A percentile compares a stretch with the other conserved stretches of the same genome.
Evolutionary conservation across 2,329 filamentous ascomycete genomes (phyloP).

Genomic region (Neocucurbitaria cava): DNA sequence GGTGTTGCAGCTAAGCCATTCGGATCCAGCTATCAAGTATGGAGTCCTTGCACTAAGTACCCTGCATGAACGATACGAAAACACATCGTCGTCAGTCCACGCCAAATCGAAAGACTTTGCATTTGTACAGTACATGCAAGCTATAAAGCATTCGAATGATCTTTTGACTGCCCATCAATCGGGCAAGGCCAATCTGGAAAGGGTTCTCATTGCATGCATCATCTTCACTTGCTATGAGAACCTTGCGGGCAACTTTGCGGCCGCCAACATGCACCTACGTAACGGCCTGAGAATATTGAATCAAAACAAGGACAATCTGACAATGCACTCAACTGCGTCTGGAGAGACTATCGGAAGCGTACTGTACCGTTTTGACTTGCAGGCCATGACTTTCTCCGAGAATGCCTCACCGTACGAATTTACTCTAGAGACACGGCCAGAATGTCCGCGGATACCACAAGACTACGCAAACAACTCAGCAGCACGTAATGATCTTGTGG

Average conservation of each 20-base stretch:
- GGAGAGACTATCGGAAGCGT: slow-evolving; percentile 31
- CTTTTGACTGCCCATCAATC: slow-evolving; percentile 29
- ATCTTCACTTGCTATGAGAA: slow-evolving; percentile 44
- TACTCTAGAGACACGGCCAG: slow-evolving; percentile 24
- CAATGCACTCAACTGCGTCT: neutral
- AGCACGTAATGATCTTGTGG: slow-evolving; percentile 36
- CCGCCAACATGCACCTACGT: slow-evolving; percentile 37
- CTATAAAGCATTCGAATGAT: slow-evolving; percentile 36
- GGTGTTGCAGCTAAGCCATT: slow-evolving; percentile 34
- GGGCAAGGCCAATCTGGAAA: slow-evolving; percentile 30
- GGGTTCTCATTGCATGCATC: slow-evolving; percentile 38
- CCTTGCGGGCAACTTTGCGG: slow-evolving; percentile 36
- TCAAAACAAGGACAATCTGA: slow-evolving; percentile 21
- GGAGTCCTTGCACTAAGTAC: slow-evolving; percentile 38
- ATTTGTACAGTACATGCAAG: slow-evolving; percentile 39
- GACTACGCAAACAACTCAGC: slow-evolving; percentile 23
- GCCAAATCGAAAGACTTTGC: slow-evolving; percentile 29
- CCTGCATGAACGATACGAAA: slow-evolving; percentile 38
- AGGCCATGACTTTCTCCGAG: slow-evolving; percentile 44
- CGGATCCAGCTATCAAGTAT: slow-evolving; percentile 40
- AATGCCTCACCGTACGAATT: slow-evolving; percentile 34
- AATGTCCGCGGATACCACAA: slow-evolving; percentile 25
- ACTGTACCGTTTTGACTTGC: slow-evolving; percentile 37
- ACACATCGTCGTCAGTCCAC: slow-evolving; percentile 16
- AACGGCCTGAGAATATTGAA: slow-evolving; percentile 35